phyloP scores from a whole-genome alignment of 805 yeast species.

The Wilhelminamyces savonicus region DNA sequence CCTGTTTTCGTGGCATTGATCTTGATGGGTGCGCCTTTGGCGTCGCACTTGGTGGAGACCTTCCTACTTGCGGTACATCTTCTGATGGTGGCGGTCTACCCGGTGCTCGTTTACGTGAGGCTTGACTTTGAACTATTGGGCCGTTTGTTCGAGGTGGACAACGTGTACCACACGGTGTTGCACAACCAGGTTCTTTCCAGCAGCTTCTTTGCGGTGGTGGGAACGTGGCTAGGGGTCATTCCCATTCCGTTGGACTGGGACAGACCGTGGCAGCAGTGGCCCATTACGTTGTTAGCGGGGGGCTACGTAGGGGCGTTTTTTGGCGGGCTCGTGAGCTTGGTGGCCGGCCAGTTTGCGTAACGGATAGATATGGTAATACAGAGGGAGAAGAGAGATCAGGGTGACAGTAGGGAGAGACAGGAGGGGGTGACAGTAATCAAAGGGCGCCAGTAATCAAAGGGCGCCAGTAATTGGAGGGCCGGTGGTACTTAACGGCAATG shows the following conservation, averaged over 20 bases:
- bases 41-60: slow-evolving; percentile 48
- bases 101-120: slow-evolving; percentile 51
- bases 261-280: slow-evolving; percentile 95
- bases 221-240: slow-evolving; percentile 88
- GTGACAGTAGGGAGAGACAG: too few species aligned
- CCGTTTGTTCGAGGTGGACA: slow-evolving; percentile 13
- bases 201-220: slow-evolving; percentile 34
- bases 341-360: too few species aligned
- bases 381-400: too few species aligned
- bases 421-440: too few species aligned
- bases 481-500: too few species aligned
- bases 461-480: too few species aligned
- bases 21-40: slow-evolving; percentile 77
- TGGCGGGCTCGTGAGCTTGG: slow-evolving; percentile 37
- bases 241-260: slow-evolving; percentile 99
- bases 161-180: slow-evolving; percentile 19
- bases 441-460: too few species aligned
- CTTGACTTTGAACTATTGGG: slow-evolving; percentile 39
- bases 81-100: slow-evolving; percentile 53
- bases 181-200: slow-evolving; percentile 21
- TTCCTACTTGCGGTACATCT: slow-evolving; percentile 56
- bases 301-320: slow-evolving; percentile 64
- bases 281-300: slow-evolving; percentile 79
- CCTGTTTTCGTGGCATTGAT: slow-evolving; percentile 41
- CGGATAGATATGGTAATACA: too few species aligned